A percentile compares a stretch with the other conserved stretches of the same genome.
Conservation (phyloP, 2,329 filamentous ascomycete genomes). For the Colletotrichum spinosum region DNA sequence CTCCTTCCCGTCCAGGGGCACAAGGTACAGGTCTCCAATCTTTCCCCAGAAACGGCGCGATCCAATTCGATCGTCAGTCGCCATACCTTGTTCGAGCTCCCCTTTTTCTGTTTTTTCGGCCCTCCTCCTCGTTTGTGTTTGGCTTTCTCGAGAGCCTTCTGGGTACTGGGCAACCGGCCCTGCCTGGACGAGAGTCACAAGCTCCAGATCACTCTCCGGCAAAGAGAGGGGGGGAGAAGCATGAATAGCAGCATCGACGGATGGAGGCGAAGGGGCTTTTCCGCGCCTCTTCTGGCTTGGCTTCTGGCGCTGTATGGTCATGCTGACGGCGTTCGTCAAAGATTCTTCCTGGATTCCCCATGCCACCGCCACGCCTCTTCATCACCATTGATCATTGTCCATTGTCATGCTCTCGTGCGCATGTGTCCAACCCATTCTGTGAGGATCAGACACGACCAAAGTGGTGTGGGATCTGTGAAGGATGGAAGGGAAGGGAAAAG, state of each 20-base stretch:
- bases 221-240: too few species aligned
- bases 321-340: not conserved
- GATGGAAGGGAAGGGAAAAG: conserved; percentile 6
- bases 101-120: conserved; percentile 21
- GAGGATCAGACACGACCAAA: conserved; percentile 20
- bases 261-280: not conserved
- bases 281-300: conserved; percentile 10
- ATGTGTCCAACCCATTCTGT: too few species aligned
- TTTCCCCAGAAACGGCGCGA: conserved; percentile 36
- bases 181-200: conserved; percentile 11
- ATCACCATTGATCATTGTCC: too few species aligned
- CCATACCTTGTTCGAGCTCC: conserved; percentile 8
- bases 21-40: conserved; percentile 14
- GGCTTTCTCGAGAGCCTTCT: conserved; percentile 21
- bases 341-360: conserved; percentile 13
- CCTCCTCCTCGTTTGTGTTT: conserved; percentile 17
- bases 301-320: not conserved
- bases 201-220: not conserved
- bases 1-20: conserved; percentile 11
- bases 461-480: conserved; percentile 1
- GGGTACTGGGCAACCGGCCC: conserved; percentile 28
- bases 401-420: too few species aligned
- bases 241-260: not conserved
- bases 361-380: conserved; percentile 3
- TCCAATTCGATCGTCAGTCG: conserved; percentile 35